Evolutionary conservation across 352 stramenopile genomes (phyloP).

Genomic region (Globisporangium emineosum): DNA sequence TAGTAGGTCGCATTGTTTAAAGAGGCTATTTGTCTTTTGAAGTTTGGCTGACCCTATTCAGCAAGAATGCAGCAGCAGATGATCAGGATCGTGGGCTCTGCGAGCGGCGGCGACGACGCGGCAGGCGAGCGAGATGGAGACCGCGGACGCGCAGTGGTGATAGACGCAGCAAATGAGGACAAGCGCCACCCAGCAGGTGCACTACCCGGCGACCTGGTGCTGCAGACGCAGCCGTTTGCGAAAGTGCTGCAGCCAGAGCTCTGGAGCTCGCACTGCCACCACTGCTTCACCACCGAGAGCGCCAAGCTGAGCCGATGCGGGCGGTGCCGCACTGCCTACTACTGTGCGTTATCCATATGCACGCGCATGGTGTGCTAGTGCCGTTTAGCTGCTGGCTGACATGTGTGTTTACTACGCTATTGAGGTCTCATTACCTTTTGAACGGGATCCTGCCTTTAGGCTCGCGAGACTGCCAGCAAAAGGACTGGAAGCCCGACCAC

Average conservation of each 20-base stretch:
- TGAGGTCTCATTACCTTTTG: no score
- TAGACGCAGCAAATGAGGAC: not conserved
- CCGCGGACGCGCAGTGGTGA: constrained; percentile 33
- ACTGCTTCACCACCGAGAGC: constrained; percentile 39
- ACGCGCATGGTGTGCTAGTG: no score
- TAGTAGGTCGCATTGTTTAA: no score
- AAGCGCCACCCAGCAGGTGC: constrained; percentile 10
- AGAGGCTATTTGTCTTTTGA: no score
- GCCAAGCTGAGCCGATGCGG: constrained; percentile 50
- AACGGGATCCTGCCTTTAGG: constrained; percentile 21
- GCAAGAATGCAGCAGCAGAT: not conserved
- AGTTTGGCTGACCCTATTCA: no score
- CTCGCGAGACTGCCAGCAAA: constrained; percentile 55
- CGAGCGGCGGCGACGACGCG: not conserved
- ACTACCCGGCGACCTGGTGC: constrained; percentile 27
- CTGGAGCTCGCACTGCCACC: constrained; percentile 60
- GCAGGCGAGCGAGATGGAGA: constrained; percentile 24
- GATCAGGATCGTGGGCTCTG: not conserved
- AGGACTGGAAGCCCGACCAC: constrained; percentile 64
- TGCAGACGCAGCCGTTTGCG: constrained; percentile 28
- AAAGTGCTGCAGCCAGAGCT: constrained; percentile 47
- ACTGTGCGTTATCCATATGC: constrained; percentile 42
- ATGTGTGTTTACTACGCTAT: no score
- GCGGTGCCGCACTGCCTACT: constrained; percentile 48
- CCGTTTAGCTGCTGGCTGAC: no score